A percentile compares a stretch with the other conserved stretches of the same genome.
Evolutionary conservation across 1,284 basidiomycete genomes (phyloP).

Genomic region (Mycena citricolor): DNA sequence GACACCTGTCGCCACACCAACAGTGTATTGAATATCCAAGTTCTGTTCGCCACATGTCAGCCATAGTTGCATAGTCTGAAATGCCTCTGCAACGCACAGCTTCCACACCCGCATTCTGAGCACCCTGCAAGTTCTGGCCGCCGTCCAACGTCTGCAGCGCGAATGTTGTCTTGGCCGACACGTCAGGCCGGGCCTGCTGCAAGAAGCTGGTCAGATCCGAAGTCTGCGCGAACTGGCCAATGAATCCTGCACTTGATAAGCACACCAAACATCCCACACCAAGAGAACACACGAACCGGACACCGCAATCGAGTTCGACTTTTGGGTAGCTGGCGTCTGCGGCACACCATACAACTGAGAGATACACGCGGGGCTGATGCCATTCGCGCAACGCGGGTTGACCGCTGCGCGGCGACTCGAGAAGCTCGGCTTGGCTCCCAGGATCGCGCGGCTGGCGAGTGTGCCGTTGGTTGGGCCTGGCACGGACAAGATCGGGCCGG

Average conservation of each 20-base stretch:
- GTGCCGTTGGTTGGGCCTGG: background rate
- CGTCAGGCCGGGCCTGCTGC: conserved; percentile 24
- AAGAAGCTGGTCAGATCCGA: conserved; percentile 46
- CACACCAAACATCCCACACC: background rate
- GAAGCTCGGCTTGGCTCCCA: too few species aligned
- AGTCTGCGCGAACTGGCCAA: conserved; percentile 42
- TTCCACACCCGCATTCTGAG: conserved; percentile 41
- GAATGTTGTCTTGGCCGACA: conserved; percentile 23
- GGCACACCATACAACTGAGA: conserved; percentile 45
- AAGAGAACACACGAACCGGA: conserved; percentile 2
- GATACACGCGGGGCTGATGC: too few species aligned
- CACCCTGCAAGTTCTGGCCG: conserved; percentile 43
- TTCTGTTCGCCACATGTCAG: conserved; percentile 1
- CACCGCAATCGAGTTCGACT: conserved; percentile 39
- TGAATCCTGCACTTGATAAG: conserved; percentile 31
- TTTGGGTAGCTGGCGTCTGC: conserved; percentile 33
- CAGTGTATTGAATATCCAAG: conserved; percentile 34
- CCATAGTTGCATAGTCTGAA: background rate
- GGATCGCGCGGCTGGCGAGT: too few species aligned
- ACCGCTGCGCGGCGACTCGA: too few species aligned
- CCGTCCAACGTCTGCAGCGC: conserved; percentile 40
- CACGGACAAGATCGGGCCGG: conserved; percentile 22
- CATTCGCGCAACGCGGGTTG: too few species aligned
- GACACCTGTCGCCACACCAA: conserved; percentile 31
- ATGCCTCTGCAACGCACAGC: conserved; percentile 20